These are phyloP conservation scores for Multifurca ochricompacta DNA, from an alignment of 768 basidiomycete genomes.

Conservation along the genomic window DNA sequence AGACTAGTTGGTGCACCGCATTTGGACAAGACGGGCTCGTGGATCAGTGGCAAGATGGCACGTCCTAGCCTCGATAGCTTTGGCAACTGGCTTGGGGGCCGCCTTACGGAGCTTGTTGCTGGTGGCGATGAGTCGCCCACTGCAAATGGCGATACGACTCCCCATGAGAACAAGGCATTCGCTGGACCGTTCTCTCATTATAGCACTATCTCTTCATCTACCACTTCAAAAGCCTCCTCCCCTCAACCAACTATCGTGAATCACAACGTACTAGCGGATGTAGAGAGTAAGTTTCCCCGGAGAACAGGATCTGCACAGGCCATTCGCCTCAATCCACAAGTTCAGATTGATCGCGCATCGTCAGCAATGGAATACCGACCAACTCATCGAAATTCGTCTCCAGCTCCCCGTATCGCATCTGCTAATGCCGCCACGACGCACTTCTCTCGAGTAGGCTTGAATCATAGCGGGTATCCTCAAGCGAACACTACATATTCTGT, in stretches of 20 bases:
- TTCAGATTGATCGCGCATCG: conserved; percentile 60
- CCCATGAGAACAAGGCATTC: conserved; percentile 35
- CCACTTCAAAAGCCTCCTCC: conserved; percentile 72
- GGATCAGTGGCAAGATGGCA: conserved; percentile 79
- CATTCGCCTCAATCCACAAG: conserved; percentile 38
- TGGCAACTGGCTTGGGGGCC: conserved; percentile 86
- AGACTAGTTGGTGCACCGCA: conserved; percentile 67
- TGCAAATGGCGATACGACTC: conserved; percentile 26
- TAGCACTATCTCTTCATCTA: conserved; percentile 82
- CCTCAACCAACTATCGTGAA: conserved; percentile 44
- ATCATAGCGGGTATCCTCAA: conserved; percentile 23
- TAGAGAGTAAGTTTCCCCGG: conserved; percentile 37
- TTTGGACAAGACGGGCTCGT: conserved; percentile 70
- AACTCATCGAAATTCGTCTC: conserved; percentile 38
- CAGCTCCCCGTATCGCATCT: conserved; percentile 46
- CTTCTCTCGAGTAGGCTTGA: conserved; percentile 37
- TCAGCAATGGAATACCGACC: conserved; percentile 73
- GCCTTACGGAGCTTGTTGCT: conserved; percentile 90
- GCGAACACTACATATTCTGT: not conserved
- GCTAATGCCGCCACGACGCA: conserved; percentile 45
- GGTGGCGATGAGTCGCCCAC: conserved; percentile 51
- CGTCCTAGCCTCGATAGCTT: conserved; percentile 91
- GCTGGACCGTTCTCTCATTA: conserved; percentile 89
- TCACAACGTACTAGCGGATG: conserved; percentile 26
- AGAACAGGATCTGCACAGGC: conserved; percentile 69